Conservation (phyloP, 2,329 filamentous ascomycete species). For the Endocalyx cinctus region DNA sequence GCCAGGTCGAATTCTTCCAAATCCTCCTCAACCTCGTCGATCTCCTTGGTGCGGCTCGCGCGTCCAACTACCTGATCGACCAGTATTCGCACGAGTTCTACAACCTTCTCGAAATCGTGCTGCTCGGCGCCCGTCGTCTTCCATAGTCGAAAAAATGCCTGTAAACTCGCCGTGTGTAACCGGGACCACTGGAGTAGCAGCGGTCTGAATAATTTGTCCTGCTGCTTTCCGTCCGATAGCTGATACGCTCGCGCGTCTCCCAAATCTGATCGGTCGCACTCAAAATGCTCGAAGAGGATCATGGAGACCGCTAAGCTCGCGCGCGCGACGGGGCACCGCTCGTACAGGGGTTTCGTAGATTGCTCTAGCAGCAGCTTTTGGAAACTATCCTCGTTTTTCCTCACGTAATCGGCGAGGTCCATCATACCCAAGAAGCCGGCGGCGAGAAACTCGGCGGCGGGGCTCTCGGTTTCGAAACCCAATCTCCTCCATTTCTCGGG, state of each 20-base stretch:
- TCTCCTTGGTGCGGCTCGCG: slow-evolving; percentile 74
- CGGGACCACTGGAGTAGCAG: slow-evolving; percentile 89
- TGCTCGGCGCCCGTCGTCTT: slow-evolving; percentile 78
- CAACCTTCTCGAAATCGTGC: slow-evolving; percentile 91
- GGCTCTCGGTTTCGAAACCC: slow-evolving; percentile 87
- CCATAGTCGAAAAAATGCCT: slow-evolving; percentile 89
- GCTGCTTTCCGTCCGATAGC: slow-evolving; percentile 69
- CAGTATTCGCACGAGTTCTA: slow-evolving; percentile 84
- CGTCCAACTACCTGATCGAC: slow-evolving; percentile 85
- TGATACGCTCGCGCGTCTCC: slow-evolving; percentile 76
- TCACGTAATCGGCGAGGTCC: slow-evolving; percentile 91
- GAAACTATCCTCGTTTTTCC: slow-evolving; percentile 86
- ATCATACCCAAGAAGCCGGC: slow-evolving; percentile 94
- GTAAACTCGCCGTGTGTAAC: slow-evolving; percentile 77
- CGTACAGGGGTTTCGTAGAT: slow-evolving; percentile 62
- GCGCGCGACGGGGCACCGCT: slow-evolving; percentile 81
- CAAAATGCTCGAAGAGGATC: slow-evolving; percentile 92
- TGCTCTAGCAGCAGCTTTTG: slow-evolving; percentile 92
- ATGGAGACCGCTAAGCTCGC: slow-evolving; percentile 83
- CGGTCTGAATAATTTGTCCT: slow-evolving; percentile 83
- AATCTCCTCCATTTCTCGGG: slow-evolving; percentile 90
- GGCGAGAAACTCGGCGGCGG: slow-evolving; percentile 76
- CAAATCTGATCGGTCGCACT: slow-evolving; percentile 77
- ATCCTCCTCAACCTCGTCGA: slow-evolving; percentile 85
- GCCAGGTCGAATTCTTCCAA: slow-evolving; percentile 77